Evolutionary conservation across 352 stramenopile species (phyloP).

Genomic region (Bremia lactucae): DNA sequence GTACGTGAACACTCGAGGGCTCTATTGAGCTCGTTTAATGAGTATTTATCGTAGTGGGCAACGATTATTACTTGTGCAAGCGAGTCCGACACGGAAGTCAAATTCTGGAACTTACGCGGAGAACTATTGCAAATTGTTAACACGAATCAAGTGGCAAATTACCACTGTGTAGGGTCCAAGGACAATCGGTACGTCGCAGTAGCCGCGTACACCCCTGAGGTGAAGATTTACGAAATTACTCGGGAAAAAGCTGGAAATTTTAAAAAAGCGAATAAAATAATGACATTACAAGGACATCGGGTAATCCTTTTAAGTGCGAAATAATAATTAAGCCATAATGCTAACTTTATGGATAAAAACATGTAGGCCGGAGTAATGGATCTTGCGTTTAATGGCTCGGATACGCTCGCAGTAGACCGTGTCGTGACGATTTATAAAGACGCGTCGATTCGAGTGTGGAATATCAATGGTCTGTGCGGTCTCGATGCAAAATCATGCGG

Average conservation of each 20-base stretch:
- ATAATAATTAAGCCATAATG: not conserved
- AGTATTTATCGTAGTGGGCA: slow-evolving; percentile 30
- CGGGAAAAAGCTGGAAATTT: slow-evolving; percentile 67
- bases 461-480: slow-evolving; percentile 56
- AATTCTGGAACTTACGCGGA: slow-evolving; percentile 66
- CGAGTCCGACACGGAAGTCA: slow-evolving; percentile 65
- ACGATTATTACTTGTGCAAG: slow-evolving; percentile 67
- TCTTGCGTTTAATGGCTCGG: slow-evolving; percentile 65
- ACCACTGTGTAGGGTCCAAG: slow-evolving; percentile 68
- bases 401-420: slow-evolving; percentile 53
- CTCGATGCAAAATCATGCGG: no score
- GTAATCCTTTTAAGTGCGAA: slow-evolving; percentile 20
- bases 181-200: slow-evolving; percentile 78
- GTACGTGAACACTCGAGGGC: no score
- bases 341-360: slow-evolving; percentile 4
- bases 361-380: slow-evolving; percentile 59
- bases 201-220: slow-evolving; percentile 69
- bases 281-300: slow-evolving; percentile 67
- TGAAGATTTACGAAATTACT: slow-evolving; percentile 77
- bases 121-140: slow-evolving; percentile 63
- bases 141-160: slow-evolving; percentile 75
- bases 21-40: no score
- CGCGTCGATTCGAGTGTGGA: slow-evolving; percentile 59
- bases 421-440: slow-evolving; percentile 75
- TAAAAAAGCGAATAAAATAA: slow-evolving; percentile 77